Percentiles rank a stretch among this genome's conserved stretches.
Evolutionary conservation across 2,329 filamentous ascomycete genomes (phyloP).

Genomic region (Hortaea sp.): DNA sequence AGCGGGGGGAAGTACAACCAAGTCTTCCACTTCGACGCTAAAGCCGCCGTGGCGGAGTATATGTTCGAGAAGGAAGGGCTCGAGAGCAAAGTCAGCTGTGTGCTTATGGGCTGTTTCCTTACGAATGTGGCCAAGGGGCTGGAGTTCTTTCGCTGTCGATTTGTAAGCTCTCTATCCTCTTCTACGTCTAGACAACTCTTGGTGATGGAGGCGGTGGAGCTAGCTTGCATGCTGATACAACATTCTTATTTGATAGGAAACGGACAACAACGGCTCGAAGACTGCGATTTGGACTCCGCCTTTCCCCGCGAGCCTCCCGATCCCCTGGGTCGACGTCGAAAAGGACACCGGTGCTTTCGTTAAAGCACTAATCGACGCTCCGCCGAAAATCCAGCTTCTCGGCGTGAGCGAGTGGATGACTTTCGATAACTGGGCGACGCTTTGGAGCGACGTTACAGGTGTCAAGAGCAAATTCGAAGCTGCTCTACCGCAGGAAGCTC

Average conservation of each 20-base stretch:
- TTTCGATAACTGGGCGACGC: background rate
- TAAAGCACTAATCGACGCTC: background rate
- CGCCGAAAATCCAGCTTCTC: background rate
- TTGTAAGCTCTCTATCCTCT: too few relatives aligned
- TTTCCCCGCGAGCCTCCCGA: background rate
- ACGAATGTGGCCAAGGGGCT: background rate
- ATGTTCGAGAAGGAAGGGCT: slow-evolving; percentile 4
- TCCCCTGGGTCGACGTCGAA: background rate
- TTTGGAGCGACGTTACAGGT: background rate
- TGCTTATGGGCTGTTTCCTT: slow-evolving; percentile 6
- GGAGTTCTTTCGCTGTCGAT: background rate
- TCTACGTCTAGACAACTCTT: too few relatives aligned
- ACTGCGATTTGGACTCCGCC: background rate
- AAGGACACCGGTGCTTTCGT: slow-evolving; percentile 2
- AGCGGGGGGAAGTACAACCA: slow-evolving; percentile 32
- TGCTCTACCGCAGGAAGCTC: background rate
- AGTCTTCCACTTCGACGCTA: slow-evolving; percentile 35
- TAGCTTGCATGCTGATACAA: too few relatives aligned
- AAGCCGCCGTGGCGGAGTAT: slow-evolving; percentile 22
- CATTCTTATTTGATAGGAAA: background rate
- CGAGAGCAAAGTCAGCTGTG: slow-evolving; percentile 6
- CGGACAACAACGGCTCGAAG: background rate
- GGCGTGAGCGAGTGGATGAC: background rate
- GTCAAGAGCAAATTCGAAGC: background rate
- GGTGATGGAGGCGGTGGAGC: too few relatives aligned